Conservation (phyloP, 1,284 basidiomycete species). For the Rugosomyces carneus region DNA sequence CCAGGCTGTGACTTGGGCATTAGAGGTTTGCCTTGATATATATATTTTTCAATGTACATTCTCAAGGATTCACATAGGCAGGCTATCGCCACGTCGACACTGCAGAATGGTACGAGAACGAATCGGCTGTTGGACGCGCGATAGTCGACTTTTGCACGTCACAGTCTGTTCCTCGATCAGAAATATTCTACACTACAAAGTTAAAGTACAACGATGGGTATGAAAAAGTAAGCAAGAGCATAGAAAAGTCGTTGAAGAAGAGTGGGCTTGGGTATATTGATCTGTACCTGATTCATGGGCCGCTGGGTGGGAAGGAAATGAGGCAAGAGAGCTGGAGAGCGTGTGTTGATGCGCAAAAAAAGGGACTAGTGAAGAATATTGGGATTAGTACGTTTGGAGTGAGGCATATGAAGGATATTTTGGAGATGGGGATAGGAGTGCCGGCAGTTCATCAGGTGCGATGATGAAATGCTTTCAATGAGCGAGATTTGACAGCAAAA, state of each 20-base stretch:
- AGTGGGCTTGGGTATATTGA: slow-evolving; percentile 59
- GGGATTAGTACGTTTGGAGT: slow-evolving; percentile 71
- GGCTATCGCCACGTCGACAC: slow-evolving; percentile 30
- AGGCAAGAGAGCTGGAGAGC: slow-evolving; percentile 54
- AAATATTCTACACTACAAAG: slow-evolving; percentile 68
- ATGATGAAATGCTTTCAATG: slow-evolving; percentile 20
- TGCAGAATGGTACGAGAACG: slow-evolving; percentile 67
- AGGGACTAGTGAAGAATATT: slow-evolving; percentile 56
- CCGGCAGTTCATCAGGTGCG: slow-evolving; percentile 56
- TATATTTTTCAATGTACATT: too few relatives aligned
- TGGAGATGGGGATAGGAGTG: slow-evolving; percentile 41
- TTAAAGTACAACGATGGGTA: slow-evolving; percentile 56
- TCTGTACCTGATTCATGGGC: slow-evolving; percentile 67
- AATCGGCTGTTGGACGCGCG: slow-evolving; percentile 54
- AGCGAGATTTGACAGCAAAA: too few relatives aligned
- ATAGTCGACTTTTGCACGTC: slow-evolving; percentile 50
- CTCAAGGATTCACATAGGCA: too few relatives aligned
- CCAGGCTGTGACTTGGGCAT: slow-evolving; percentile 51
- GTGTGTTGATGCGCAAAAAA: slow-evolving; percentile 50
- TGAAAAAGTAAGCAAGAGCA: slow-evolving; percentile 40
- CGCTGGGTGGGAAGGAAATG: slow-evolving; percentile 44
- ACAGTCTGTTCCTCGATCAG: slow-evolving; percentile 41
- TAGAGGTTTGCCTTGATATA: too few relatives aligned
- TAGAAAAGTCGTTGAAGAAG: slow-evolving; percentile 47
- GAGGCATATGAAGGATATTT: slow-evolving; percentile 57